Evolutionary conservation across 2,329 filamentous ascomycete species (phyloP), one percentile per base, ranked within the genome.

Genomic region (Alternaria novae-zelandiae): DNA sequence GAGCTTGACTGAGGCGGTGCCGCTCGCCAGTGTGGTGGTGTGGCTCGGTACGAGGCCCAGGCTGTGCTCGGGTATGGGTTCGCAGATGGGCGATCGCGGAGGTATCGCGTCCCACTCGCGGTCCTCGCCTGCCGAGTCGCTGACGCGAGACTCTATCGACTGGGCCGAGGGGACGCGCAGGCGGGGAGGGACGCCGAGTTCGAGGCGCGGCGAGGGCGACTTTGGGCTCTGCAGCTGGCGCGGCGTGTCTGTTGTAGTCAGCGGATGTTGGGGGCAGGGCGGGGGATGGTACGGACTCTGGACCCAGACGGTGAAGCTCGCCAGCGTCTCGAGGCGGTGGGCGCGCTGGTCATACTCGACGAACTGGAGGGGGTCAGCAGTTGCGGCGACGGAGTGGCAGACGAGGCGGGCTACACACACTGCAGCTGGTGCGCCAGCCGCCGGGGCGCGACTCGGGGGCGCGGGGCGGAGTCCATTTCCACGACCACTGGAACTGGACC

Each of bases 401-500:
- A 41, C 36, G 17, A 15, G 43, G 25, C 13, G 25, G 21, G 82
- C 87, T 59, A 66, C 84, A 25, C 63, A 93, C 91, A 79, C 93
- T 97, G 85, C 96, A 98, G 72, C 91, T 92, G 77, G 96, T 98
- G 76, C 93, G 92, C 95, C 96, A 99, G 47, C 96, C 96, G 61
- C 94, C 93, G 28, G 92, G 92, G 73, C 88, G 89, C 77, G 97
- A 94, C 76, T 97, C 94, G 15, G 83, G 82, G 13, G 83, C 75
- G 84, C 93, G 97, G 41, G 96, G 96, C 9, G 96, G 93, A 77
- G 91, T 93, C 94, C 95, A 99, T 84, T 91, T 96, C 96, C 96
- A 99, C 8, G 91, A 90, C 94, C 95, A 99, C 68, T 95, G 91
- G 77, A 97, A 97, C 32, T 93, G 90, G 28, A 97, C 90, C 2